phyloP scores from a whole-genome alignment of 139 green algal species.

The Zygnema circumcarinatum region DNA sequence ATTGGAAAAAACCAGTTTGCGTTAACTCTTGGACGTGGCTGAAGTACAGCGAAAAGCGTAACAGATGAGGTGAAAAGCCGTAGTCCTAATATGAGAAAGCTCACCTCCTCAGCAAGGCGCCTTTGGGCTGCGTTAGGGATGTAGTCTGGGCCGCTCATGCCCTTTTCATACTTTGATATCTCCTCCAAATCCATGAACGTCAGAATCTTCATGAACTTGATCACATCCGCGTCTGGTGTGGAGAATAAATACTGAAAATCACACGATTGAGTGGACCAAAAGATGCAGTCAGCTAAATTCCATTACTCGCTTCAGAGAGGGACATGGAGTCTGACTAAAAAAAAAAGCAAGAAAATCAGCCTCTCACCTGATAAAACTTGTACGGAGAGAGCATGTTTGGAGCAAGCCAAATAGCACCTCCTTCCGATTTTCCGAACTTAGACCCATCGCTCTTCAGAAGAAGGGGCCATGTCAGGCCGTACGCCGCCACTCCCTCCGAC shows the following conservation, averaged over 20 bases:
- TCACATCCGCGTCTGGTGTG: slow-evolving; percentile 83
- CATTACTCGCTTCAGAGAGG: too few relatives aligned
- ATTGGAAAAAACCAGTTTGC: not conserved
- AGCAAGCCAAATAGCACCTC: slow-evolving; percentile 90
- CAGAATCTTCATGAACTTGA: slow-evolving; percentile 91
- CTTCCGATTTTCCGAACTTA: slow-evolving; percentile 97
- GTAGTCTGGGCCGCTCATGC: slow-evolving; percentile 67
- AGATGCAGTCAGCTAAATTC: too few relatives aligned
- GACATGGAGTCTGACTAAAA: too few relatives aligned
- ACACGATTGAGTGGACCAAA: too few relatives aligned
- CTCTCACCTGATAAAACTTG: slow-evolving; percentile 86
- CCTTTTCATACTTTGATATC: slow-evolving; percentile 68
- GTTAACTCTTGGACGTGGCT: not conserved
- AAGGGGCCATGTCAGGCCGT: slow-evolving; percentile 90
- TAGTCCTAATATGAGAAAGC: too few relatives aligned
- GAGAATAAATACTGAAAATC: slow-evolving; percentile 83
- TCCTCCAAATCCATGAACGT: slow-evolving; percentile 92
- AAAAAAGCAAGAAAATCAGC: too few relatives aligned
- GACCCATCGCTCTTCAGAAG: slow-evolving; percentile 87
- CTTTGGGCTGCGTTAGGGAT: slow-evolving; percentile 88
- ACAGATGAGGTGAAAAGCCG: not conserved
- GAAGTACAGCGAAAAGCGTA: not conserved
- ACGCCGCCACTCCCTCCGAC: slow-evolving; percentile 23
- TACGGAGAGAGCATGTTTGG: slow-evolving; percentile 91
- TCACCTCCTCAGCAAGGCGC: slow-evolving; percentile 91